A percentile compares a stretch with the other conserved stretches of the same genome.
Conservation (phyloP, 495 filamentous ascomycete species). For the Glarea lozoyensis region DNA sequence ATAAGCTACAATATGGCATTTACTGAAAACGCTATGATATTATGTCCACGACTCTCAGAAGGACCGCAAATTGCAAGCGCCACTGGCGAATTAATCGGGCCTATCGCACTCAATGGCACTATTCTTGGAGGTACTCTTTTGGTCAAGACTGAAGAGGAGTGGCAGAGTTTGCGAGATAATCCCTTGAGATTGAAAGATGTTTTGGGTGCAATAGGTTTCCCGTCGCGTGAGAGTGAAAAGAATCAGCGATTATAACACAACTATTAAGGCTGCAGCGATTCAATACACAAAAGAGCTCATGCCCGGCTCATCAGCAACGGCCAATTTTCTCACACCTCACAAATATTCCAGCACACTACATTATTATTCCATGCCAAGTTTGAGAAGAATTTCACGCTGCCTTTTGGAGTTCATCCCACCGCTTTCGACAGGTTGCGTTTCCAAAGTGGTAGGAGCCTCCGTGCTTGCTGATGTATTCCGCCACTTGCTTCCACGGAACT, state of each 20-base stretch:
- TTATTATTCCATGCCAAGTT: too few relatives aligned
- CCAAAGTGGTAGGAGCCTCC: slow-evolving; percentile 83
- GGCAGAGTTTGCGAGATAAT: slow-evolving; percentile 49
- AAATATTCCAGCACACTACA: too few relatives aligned
- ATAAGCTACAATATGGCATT: slow-evolving; percentile 79
- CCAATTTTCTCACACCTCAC: too few relatives aligned
- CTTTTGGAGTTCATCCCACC: slow-evolving; percentile 47
- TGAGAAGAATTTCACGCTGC: too few relatives aligned
- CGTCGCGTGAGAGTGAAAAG: slow-evolving; percentile 17
- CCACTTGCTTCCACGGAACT: slow-evolving; percentile 77
- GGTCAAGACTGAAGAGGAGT: slow-evolving; percentile 66
- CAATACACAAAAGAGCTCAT: too few relatives aligned
- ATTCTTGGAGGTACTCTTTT: slow-evolving; percentile 73
- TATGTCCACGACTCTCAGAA: slow-evolving; percentile 52
- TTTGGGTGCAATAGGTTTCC: slow-evolving; percentile 52
- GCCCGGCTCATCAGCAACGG: too few relatives aligned
- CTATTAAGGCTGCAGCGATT: too few relatives aligned
- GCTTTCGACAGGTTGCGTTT: slow-evolving; percentile 80
- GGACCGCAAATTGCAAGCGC: slow-evolving; percentile 23
- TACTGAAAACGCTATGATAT: slow-evolving; percentile 57
- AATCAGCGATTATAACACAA: slow-evolving; percentile 2
- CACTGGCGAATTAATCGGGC: slow-evolving; percentile 32
- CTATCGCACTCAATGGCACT: slow-evolving; percentile 66
- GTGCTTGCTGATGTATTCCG: slow-evolving; percentile 56
- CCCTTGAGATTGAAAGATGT: slow-evolving; percentile 42